phyloP scores from a whole-genome alignment of 2,329 filamentous ascomycete species.

The Penicillium brasilianum region DNA sequence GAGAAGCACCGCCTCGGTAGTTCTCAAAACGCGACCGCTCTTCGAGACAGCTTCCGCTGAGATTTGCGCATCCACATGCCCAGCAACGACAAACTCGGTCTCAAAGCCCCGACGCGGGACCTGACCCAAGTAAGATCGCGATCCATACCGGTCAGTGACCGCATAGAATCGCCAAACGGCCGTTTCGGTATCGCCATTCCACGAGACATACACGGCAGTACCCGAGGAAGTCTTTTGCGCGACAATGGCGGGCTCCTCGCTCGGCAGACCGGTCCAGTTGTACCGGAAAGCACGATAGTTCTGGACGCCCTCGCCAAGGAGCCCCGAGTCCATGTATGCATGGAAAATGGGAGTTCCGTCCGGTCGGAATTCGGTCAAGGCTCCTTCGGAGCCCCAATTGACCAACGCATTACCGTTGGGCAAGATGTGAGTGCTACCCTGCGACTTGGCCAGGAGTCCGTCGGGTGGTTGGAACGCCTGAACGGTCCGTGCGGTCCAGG shows the following conservation, averaged over 20 bases:
- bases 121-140: constrained; percentile 37
- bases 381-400: constrained; percentile 61
- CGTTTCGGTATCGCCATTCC: constrained; percentile 59
- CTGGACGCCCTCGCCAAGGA: constrained; percentile 39
- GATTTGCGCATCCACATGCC: constrained; percentile 40
- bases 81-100: constrained; percentile 33
- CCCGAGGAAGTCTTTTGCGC: constrained; percentile 40
- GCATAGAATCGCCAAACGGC: constrained; percentile 58
- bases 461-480: constrained; percentile 57
- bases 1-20: constrained; percentile 29
- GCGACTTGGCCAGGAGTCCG: constrained; percentile 55
- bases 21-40: constrained; percentile 34
- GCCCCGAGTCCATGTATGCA: constrained; percentile 53
- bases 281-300: constrained; percentile 49
- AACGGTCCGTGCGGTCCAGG: constrained; percentile 52
- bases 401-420: constrained; percentile 60
- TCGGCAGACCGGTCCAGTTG: constrained; percentile 47
- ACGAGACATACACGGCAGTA: constrained; percentile 58
- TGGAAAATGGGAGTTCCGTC: constrained; percentile 47
- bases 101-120: constrained; percentile 36
- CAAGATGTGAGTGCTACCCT: constrained; percentile 60
- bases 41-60: constrained; percentile 47
- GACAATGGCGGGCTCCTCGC: constrained; percentile 44
- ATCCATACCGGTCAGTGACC: constrained; percentile 31
- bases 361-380: constrained; percentile 41